A percentile compares a stretch with the other conserved stretches of the same genome.
Evolutionary conservation across 345 rosid species (phyloP).

Genomic region (Eucalyptus regnans): DNA sequence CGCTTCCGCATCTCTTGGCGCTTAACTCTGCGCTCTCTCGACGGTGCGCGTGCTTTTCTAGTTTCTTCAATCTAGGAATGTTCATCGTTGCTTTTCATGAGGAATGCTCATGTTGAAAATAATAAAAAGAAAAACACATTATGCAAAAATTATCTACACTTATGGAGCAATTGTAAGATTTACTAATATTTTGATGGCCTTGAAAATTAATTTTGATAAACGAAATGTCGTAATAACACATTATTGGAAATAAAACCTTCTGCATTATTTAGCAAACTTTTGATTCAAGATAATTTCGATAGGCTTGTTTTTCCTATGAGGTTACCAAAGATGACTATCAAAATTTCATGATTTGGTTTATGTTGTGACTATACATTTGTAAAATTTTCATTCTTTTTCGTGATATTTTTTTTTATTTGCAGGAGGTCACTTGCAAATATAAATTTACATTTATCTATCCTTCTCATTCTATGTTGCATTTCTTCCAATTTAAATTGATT

Average conservation of each 20-base stretch:
- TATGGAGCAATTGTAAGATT: not conserved
- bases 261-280: not conserved
- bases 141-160: not conserved
- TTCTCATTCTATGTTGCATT: not conserved
- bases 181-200: not conserved
- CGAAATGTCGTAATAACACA: not conserved
- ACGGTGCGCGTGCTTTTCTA: not conserved
- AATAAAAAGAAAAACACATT: not conserved
- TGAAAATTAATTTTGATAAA: not conserved
- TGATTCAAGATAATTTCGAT: fast-evolving
- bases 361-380: not conserved
- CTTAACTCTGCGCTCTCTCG: not conserved
- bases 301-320: fast-evolving
- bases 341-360: not conserved
- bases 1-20: not conserved
- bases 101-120: not conserved
- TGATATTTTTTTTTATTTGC: not conserved
- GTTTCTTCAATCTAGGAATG: not conserved
- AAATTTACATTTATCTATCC: not conserved
- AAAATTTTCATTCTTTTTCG: not conserved
- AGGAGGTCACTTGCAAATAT: not conserved
- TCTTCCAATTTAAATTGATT: not conserved
- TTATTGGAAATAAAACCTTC: not conserved
- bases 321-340: not conserved
- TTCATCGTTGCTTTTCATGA: not conserved